phyloP scores from a whole-genome alignment of 768 basidiomycete species.

The Termitomyces sp. region DNA sequence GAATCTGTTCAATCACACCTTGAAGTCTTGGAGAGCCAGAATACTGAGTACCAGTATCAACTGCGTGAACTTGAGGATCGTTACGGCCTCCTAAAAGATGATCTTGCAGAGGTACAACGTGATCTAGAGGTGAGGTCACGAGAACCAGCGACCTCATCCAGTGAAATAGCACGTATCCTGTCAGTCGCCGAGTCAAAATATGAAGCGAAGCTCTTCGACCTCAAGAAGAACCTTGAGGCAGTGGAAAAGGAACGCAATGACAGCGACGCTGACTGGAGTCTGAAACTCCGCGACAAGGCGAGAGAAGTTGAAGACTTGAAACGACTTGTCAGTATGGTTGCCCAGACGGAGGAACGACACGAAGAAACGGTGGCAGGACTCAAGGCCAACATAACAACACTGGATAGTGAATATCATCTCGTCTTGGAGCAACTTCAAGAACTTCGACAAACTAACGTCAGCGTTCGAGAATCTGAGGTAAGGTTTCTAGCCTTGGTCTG shows the following conservation, averaged over 20 bases:
- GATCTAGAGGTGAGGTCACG: conserved; percentile 46
- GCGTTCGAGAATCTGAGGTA: conserved; percentile 61
- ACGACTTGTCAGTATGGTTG: conserved; percentile 47
- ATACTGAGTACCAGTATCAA: conserved; percentile 83
- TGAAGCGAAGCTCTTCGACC: conserved; percentile 68
- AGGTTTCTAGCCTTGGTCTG: conserved; percentile 13
- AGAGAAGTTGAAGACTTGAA: conserved; percentile 75
- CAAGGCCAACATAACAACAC: conserved; percentile 48
- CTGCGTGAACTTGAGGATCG: conserved; percentile 77
- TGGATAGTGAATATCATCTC: conserved; percentile 41
- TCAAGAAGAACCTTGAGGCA: conserved; percentile 54
- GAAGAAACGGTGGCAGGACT: conserved; percentile 45
- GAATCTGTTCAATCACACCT: conserved; percentile 78
- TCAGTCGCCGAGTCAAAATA: conserved; percentile 72
- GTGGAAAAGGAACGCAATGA: conserved; percentile 85
- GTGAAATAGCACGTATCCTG: conserved; percentile 69
- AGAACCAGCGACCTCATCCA: conserved; percentile 43
- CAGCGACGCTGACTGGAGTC: conserved; percentile 85
- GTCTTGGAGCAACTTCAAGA: conserved; percentile 53
- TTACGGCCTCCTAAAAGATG: conserved; percentile 63
- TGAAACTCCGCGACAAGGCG: conserved; percentile 72
- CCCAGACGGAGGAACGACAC: conserved; percentile 55
- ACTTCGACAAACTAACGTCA: conserved; percentile 42
- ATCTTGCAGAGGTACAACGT: conserved; percentile 57
- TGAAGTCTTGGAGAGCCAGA: conserved; percentile 71